Evolutionary conservation across 495 filamentous ascomycete genomes (phyloP).

Genomic region (Terfezia claveryi): DNA sequence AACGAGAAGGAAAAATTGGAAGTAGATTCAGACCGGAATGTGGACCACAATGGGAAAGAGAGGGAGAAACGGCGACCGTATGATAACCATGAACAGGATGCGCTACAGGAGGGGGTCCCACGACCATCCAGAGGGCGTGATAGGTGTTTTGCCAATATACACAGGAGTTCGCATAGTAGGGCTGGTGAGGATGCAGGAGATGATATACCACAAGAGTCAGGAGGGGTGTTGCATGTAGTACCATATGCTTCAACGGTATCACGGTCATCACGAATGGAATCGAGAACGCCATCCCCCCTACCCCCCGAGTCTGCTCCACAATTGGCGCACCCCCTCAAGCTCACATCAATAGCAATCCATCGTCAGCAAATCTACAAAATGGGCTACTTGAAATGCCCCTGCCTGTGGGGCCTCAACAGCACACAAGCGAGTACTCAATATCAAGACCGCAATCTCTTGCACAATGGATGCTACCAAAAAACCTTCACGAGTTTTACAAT

Average conservation of each 20-base stretch:
- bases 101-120: conserved; percentile 8
- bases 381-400: neutral
- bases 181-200: neutral
- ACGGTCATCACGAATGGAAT: neutral
- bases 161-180: neutral
- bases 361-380: neutral
- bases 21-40: conserved; percentile 10
- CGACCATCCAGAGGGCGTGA: conserved; percentile 3
- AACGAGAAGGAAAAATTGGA: conserved; percentile 3
- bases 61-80: conserved; percentile 3
- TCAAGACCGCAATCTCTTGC: neutral
- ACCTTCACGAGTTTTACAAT: conserved; percentile 37
- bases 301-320: conserved; percentile 26
- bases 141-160: no score
- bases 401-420: neutral
- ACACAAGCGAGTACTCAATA: neutral
- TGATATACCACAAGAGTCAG: neutral
- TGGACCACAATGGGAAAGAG: neutral
- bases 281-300: conserved; percentile 11
- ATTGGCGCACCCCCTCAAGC: neutral
- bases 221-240: conserved; percentile 3
- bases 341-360: neutral
- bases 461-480: conserved; percentile 9
- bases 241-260: neutral
- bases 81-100: neutral